Evolutionary conservation across 164 flowering plant genomes (phyloP).

Genomic region (Chimonanthus praecox): DNA sequence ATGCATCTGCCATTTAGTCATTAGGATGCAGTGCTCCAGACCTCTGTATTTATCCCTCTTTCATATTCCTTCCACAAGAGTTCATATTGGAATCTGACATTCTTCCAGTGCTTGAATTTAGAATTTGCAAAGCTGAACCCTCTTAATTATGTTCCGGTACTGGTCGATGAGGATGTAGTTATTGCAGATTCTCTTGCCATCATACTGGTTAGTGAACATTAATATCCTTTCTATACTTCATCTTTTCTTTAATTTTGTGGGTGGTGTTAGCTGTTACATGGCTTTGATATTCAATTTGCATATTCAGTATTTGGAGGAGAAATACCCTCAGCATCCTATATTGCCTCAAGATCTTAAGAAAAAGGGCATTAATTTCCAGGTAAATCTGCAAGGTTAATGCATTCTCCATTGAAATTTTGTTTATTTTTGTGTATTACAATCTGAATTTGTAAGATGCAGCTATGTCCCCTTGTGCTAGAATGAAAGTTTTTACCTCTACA

Average conservation of each 20-base stretch:
- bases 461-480: too few species aligned
- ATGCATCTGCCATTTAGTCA: not conserved
- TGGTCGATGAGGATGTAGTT: slow-evolving; percentile 66
- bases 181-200: slow-evolving; percentile 83
- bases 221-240: not conserved
- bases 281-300: not conserved
- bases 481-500: too few species aligned
- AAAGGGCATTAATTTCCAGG: slow-evolving; percentile 77
- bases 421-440: too few species aligned
- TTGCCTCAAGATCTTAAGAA: slow-evolving; percentile 64
- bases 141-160: slow-evolving; percentile 62
- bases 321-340: slow-evolving; percentile 70
- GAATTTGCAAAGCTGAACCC: slow-evolving; percentile 77
- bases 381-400: slow-evolving; percentile 10
- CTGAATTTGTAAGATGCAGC: too few species aligned
- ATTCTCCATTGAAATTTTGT: not conserved
- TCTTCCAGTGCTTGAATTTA: slow-evolving; percentile 11
- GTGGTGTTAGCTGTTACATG: too few species aligned
- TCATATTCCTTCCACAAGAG: not conserved
- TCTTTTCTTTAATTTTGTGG: not conserved
- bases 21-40: not conserved
- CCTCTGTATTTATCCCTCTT: not conserved
- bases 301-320: slow-evolving; percentile 60
- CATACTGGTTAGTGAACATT: slow-evolving; percentile 42
- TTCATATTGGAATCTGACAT: not conserved